phyloP scores from a whole-genome alignment of 345 rosid species.

The Clarkia xantiana region DNA sequence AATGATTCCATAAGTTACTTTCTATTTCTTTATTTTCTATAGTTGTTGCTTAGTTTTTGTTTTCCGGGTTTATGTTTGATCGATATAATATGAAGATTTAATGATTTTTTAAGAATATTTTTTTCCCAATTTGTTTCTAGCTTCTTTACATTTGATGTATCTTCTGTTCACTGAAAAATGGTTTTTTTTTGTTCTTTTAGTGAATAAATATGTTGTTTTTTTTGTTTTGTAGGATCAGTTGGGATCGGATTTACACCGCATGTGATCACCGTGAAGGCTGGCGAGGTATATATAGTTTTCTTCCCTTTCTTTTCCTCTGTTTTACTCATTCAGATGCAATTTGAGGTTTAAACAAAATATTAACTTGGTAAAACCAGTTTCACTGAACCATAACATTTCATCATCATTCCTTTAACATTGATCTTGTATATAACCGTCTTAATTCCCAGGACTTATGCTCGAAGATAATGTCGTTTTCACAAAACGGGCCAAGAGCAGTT shows the following conservation, averaged over 20 bases:
- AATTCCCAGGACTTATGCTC: conserved; percentile 45
- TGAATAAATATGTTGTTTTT: neutral
- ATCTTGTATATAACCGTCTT: neutral
- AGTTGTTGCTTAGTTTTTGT: neutral
- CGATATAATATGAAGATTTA: too few species aligned
- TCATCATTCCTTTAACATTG: too few species aligned
- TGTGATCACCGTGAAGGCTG: conserved; percentile 46
- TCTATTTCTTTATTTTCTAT: neutral
- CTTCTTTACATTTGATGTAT: neutral
- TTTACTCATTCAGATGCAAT: too few species aligned
- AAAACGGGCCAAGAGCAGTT: conserved; percentile 46
- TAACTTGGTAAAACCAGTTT: too few species aligned
- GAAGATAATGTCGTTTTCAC: conserved; percentile 58
- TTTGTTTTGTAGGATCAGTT: conserved; percentile 37
- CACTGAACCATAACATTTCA: too few species aligned
- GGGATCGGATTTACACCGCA: conserved; percentile 52
- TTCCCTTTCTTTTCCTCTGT: too few species aligned
- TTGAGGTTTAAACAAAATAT: too few species aligned
- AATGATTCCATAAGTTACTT: neutral
- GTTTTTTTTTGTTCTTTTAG: too few species aligned
- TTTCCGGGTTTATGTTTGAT: too few species aligned
- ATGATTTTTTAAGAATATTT: too few species aligned
- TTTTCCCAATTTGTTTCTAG: too few species aligned
- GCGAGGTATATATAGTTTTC: conserved; percentile 48
- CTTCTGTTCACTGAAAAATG: too few species aligned